phyloP scores from a whole-genome alignment of 371 early-diverging fungal genomes.

The Polyrhizophydium stewartii region DNA sequence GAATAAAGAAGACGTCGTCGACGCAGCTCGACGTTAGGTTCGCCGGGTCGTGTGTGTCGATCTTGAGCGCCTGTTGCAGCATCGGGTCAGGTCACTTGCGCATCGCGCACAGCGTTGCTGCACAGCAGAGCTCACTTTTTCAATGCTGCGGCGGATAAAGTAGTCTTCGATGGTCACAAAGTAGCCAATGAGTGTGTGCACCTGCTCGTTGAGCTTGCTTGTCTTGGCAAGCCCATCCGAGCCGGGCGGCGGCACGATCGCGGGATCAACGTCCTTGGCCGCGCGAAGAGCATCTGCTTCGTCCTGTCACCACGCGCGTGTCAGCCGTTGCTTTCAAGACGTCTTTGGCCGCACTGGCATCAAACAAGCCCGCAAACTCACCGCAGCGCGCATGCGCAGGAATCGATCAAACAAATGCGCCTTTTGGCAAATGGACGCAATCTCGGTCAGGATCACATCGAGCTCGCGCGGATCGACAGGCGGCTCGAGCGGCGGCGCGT shows the following conservation, averaged over 20 bases:
- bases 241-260: neutral
- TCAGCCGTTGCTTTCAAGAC: no score
- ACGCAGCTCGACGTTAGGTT: constrained; percentile 70
- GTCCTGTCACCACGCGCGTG: no score
- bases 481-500: constrained; percentile 11
- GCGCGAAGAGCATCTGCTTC: constrained; percentile 6
- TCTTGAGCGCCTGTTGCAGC: constrained; percentile 22
- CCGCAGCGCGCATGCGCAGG: constrained; percentile 57
- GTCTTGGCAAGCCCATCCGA: constrained; percentile 38
- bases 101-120: constrained; percentile 10
- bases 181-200: constrained; percentile 61
- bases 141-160: constrained; percentile 64
- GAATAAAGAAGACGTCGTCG: constrained; percentile 88
- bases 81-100: neutral
- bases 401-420: constrained; percentile 74
- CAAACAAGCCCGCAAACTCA: neutral
- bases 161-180: constrained; percentile 72
- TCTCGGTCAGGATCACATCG: constrained; percentile 67
- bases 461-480: constrained; percentile 70
- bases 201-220: constrained; percentile 53
- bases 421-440: constrained; percentile 74
- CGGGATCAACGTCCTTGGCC: neutral
- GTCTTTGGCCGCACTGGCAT: no score
- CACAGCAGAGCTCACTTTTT: constrained; percentile 55
- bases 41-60: constrained; percentile 30